Evolutionary conservation across 768 basidiomycete species (phyloP).

Genomic region (Pisolithus marmoratus): DNA sequence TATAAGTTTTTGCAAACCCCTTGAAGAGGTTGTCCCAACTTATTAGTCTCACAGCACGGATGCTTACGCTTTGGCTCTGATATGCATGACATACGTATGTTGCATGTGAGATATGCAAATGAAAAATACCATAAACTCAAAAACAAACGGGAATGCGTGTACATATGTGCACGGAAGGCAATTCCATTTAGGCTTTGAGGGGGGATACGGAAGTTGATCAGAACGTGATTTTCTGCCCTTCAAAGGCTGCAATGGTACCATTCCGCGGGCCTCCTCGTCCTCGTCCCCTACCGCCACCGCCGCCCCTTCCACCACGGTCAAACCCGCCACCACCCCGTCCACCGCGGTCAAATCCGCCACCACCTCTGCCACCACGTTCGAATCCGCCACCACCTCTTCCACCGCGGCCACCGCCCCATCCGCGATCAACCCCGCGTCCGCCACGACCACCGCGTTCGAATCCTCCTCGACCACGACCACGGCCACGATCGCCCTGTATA

Average conservation of each 20-base stretch:
- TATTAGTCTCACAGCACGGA: no score
- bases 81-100: no score
- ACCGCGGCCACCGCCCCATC: constrained; percentile 18
- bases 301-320: constrained; percentile 35
- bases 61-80: no score
- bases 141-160: no score
- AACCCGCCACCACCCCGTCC: constrained; percentile 44
- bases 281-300: constrained; percentile 30
- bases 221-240: constrained; percentile 51
- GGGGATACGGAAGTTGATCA: constrained; percentile 1
- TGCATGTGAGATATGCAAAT: no score
- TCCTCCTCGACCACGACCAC: constrained; percentile 21
- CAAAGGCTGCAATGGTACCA: constrained; percentile 46
- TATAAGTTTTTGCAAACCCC: no score
- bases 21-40: no score
- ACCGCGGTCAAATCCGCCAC: constrained; percentile 37
- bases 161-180: no score
- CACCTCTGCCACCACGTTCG: constrained; percentile 34
- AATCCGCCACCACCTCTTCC: constrained; percentile 31
- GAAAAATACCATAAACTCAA: no score
- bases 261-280: constrained; percentile 43
- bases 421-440: constrained; percentile 2
- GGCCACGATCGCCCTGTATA: constrained; percentile 29
- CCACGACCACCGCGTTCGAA: constrained; percentile 14
- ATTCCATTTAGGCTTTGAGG: no score